These are phyloP conservation scores for Paspalum vaginatum DNA, from an alignment of 176 grass and related monocot species.

Conservation along the genomic window DNA sequence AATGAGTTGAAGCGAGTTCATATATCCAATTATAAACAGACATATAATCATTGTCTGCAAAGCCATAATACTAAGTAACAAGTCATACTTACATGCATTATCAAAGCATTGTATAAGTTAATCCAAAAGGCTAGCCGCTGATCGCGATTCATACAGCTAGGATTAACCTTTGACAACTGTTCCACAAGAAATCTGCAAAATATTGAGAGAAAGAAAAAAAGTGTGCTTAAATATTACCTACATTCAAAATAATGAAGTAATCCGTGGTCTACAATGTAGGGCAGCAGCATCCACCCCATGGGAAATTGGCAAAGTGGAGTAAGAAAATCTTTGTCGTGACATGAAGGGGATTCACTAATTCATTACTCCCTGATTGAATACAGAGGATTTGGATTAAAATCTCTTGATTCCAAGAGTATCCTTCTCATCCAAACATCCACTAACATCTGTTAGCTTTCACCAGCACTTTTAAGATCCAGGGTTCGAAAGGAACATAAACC, in stretches of 20 bases:
- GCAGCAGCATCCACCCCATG: background rate
- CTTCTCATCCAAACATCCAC: background rate
- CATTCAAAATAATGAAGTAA: conserved; percentile 20
- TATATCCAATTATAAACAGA: conserved; percentile 29
- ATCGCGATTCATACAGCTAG: conserved; percentile 61
- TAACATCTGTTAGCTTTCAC: conserved; percentile 11
- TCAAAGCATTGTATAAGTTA: conserved; percentile 93
- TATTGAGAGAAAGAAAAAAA: conserved; percentile 12
- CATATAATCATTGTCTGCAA: conserved; percentile 18
- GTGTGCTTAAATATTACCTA: conserved; percentile 16
- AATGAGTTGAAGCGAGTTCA: background rate
- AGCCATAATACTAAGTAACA: conserved; percentile 8
- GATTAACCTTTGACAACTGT: conserved; percentile 85
- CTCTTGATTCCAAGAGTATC: background rate
- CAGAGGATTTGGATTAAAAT: conserved; percentile 1
- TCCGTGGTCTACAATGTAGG: background rate
- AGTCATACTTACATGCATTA: conserved; percentile 95
- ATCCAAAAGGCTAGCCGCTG: conserved; percentile 97
- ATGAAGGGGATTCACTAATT: conserved; percentile 5
- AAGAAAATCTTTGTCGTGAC: conserved; percentile 20
- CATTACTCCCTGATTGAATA: background rate
- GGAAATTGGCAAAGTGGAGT: conserved; percentile 7
- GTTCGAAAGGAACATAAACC: conserved; percentile 21
- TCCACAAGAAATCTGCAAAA: conserved; percentile 88
- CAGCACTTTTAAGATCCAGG: background rate